Conservation (phyloP, 306 rosid genomes). For the Acacia acuminata region DNA sequence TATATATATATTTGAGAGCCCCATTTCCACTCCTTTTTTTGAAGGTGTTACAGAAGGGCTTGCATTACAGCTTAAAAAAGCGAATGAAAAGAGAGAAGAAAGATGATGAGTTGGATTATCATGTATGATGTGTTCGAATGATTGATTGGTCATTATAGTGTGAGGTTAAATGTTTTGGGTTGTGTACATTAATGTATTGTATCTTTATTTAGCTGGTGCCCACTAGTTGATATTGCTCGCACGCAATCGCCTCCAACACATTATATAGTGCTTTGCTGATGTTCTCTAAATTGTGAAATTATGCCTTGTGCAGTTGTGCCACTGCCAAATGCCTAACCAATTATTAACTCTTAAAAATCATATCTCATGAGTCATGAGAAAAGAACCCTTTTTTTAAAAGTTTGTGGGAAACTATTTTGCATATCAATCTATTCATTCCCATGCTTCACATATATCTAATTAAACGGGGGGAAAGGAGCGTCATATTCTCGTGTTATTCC, state of each 20-base stretch:
- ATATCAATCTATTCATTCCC: neutral
- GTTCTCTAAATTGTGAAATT: slow-evolving; percentile 24
- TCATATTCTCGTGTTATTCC: neutral
- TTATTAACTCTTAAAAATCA: slow-evolving; percentile 24
- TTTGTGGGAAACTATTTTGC: slow-evolving; percentile 13
- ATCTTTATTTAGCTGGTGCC: slow-evolving; percentile 27
- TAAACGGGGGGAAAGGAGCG: neutral
- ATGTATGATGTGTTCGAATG: slow-evolving; percentile 23
- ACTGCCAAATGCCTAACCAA: slow-evolving; percentile 10
- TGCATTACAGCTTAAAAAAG: slow-evolving; percentile 29
- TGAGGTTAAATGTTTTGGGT: slow-evolving; percentile 30
- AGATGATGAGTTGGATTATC: neutral
- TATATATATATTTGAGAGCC: slow-evolving; percentile 35
- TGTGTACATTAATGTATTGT: slow-evolving; percentile 44
- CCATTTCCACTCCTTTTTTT: slow-evolving; percentile 37
- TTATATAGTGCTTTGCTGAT: neutral
- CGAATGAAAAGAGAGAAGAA: slow-evolving; percentile 9
- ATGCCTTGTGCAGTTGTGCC: too few species aligned
- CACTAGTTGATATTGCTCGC: slow-evolving; percentile 16
- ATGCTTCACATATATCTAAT: neutral
- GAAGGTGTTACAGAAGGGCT: slow-evolving; percentile 36
- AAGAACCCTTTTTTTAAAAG: neutral
- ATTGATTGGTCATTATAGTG: slow-evolving; percentile 31
- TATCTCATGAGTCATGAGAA: slow-evolving; percentile 24
- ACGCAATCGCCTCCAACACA: slow-evolving; percentile 23